Percentiles rank a stretch among this genome's conserved stretches.
phyloP scores from a whole-genome alignment of 169 alveolate species.

The Plasmodium ovale region DNA sequence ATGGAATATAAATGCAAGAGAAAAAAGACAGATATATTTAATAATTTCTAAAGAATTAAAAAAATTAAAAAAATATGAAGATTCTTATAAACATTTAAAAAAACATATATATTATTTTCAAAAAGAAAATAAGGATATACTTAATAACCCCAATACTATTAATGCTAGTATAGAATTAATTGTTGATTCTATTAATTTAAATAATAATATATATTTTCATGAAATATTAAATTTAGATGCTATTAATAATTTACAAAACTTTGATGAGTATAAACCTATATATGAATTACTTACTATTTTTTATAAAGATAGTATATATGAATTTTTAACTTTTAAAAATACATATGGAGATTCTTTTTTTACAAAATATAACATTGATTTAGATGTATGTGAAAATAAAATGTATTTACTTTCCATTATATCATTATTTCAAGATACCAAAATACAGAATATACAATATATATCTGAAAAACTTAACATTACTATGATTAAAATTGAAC shows the following conservation, averaged over 20 bases:
- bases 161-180: constrained; percentile 79
- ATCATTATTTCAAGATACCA: constrained; percentile 39
- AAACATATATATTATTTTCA: constrained; percentile 54
- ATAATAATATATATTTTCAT: constrained; percentile 80
- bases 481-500: constrained; percentile 74
- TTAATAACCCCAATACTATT: constrained; percentile 65
- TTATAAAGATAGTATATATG: constrained; percentile 49
- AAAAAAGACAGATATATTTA: constrained; percentile 78
- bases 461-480: constrained; percentile 73
- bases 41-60: constrained; percentile 81
- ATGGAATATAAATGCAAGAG: constrained; percentile 77
- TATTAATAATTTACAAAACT: constrained; percentile 71
- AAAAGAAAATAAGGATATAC: constrained; percentile 28
- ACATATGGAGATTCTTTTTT: constrained; percentile 41
- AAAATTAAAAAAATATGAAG: constrained; percentile 77
- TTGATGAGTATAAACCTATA: constrained; percentile 52
- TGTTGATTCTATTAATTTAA: constrained; percentile 77
- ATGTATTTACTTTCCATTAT: constrained; percentile 45
- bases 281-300: constrained; percentile 44
- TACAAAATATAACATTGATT: constrained; percentile 36
- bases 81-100: constrained; percentile 62
- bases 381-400: constrained; percentile 39
- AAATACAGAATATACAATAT: constrained; percentile 24
- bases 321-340: constrained; percentile 50
- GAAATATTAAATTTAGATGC: constrained; percentile 78